Conservation (phyloP, 768 basidiomycete genomes). For the Lactifluus volemus region DNA sequence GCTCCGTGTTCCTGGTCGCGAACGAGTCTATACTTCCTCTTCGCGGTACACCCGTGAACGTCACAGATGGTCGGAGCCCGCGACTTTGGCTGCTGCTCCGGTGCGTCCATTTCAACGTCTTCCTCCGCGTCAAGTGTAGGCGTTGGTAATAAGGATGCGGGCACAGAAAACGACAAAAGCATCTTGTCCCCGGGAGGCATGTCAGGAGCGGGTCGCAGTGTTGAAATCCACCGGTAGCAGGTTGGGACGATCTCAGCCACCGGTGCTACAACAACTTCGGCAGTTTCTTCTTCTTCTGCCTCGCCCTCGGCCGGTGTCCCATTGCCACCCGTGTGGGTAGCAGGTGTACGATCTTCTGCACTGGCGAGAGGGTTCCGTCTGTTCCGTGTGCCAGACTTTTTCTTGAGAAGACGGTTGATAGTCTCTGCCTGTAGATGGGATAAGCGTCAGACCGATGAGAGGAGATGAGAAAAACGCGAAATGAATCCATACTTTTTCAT, state of each 20-base stretch:
- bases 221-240: conserved; percentile 70
- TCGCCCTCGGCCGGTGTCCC: conserved; percentile 25
- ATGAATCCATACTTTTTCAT: conserved; percentile 55
- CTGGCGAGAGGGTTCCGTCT: conserved; percentile 46
- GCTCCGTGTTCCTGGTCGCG: conserved; percentile 53
- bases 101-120: conserved; percentile 18
- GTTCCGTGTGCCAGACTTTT: conserved; percentile 61
- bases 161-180: conserved; percentile 48
- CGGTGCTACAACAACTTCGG: conserved; percentile 29
- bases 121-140: background rate
- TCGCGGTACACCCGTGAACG: conserved; percentile 45
- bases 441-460: background rate
- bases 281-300: conserved; percentile 35
- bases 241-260: conserved; percentile 32
- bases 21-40: conserved; percentile 58
- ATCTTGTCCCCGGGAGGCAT: conserved; percentile 24
- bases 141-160: conserved; percentile 27
- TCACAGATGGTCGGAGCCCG: conserved; percentile 34
- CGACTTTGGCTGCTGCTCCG: background rate
- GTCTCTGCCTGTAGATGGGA: conserved; percentile 55
- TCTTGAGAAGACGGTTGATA: conserved; percentile 82
- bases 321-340: conserved; percentile 25
- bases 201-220: conserved; percentile 28
- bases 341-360: conserved; percentile 36
- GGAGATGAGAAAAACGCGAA: background rate